Evolutionary conservation across 2,329 filamentous ascomycete species (phyloP), one percentile per base, ranked within the genome.

Genomic region (Pyricularia sp.): DNA sequence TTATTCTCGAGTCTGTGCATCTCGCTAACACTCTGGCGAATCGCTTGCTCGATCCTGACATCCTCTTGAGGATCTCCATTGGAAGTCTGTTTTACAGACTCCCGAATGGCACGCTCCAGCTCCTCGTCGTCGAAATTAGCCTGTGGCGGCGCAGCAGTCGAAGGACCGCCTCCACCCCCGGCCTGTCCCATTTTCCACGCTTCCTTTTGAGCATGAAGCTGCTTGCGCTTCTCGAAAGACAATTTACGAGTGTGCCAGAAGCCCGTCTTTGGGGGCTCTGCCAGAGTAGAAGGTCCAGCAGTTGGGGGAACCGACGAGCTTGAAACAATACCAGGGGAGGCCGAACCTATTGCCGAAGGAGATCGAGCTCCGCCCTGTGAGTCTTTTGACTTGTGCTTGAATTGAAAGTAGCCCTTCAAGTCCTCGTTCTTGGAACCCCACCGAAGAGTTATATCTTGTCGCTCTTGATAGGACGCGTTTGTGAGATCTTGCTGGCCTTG

Each of bases 401-500:
- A 76, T n/a, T 81, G 76, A 68, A 89, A 85, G 70, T 88, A 86
- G 31, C 82, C 82, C 73, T 86, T 87, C 69, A 91, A 78, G n/a
- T 90, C 85, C 12, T 83, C 81, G 68, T 87, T 84, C 66, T 86
- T 75, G 5, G 81, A 80, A n/a, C 87, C 82, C 90, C 91, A 96
- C 7, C 86, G 82, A 58, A 79, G 78, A 55, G 94, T 76, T 25
- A 94, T 87, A 69, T 90, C 87, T 1, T 82, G 80, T 58, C 85
- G 83, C 77, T 94, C 90, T 70, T 86, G 84, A 0, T 76, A 75
- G 0, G 83, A 85, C 1, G 88, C 81, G 0, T 75, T 75, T 20
- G 81, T 79, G 72, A 88, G 84, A 67, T 94, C 91, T 63, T 89
- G 86, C 70, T 88, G 87, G 1, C 93, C 92, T 76, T 96, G 91